A percentile compares a stretch with the other conserved stretches of the same genome.
These are phyloP conservation scores for Pseudotulostoma volvatum DNA, from an alignment of 495 filamentous ascomycete species.

Conservation along the genomic window DNA sequence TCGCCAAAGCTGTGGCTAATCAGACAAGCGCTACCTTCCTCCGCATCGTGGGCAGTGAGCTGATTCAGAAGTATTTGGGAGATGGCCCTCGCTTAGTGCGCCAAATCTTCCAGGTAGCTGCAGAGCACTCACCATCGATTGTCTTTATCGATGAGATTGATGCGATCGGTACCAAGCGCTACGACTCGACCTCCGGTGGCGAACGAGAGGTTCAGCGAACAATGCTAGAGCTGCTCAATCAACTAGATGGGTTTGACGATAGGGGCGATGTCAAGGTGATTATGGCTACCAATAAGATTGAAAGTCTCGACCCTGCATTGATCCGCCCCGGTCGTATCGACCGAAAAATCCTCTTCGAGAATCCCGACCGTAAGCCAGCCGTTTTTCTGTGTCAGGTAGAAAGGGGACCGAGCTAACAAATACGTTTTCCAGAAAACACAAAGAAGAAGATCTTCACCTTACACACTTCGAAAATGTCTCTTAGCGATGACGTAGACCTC, in stretches of 20 bases:
- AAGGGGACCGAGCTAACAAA: slow-evolving; percentile 16
- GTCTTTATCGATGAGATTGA: slow-evolving; percentile 99
- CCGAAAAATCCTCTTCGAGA: slow-evolving; percentile 98
- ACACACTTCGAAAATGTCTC: slow-evolving; percentile 98
- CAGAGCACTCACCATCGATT: slow-evolving; percentile 91
- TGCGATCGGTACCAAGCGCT: slow-evolving; percentile 96
- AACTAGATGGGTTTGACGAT: slow-evolving; percentile 97
- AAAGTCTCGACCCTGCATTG: slow-evolving; percentile 87
- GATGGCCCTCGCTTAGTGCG: slow-evolving; percentile 89
- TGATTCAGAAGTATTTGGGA: slow-evolving; percentile 98
- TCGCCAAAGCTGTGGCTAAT: slow-evolving; percentile 97
- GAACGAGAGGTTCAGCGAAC: slow-evolving; percentile 96
- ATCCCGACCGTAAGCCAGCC: slow-evolving; percentile 66
- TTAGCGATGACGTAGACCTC: slow-evolving; percentile 86
- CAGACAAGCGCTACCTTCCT: slow-evolving; percentile 97
- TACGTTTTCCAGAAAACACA: slow-evolving; percentile 52
- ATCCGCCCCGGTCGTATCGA: slow-evolving; percentile 98
- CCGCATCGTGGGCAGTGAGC: slow-evolving; percentile 90
- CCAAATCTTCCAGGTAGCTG: slow-evolving; percentile 95
- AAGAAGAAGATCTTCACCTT: slow-evolving; percentile 99
- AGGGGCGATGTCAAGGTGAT: slow-evolving; percentile 98
- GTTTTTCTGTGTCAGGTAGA: background rate
- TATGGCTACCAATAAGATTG: slow-evolving; percentile 99
- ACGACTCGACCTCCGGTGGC: slow-evolving; percentile 91
- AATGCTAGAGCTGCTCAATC: slow-evolving; percentile 97